phyloP scores from a whole-genome alignment of 257 asterid genomes.

The Lantana camara region DNA sequence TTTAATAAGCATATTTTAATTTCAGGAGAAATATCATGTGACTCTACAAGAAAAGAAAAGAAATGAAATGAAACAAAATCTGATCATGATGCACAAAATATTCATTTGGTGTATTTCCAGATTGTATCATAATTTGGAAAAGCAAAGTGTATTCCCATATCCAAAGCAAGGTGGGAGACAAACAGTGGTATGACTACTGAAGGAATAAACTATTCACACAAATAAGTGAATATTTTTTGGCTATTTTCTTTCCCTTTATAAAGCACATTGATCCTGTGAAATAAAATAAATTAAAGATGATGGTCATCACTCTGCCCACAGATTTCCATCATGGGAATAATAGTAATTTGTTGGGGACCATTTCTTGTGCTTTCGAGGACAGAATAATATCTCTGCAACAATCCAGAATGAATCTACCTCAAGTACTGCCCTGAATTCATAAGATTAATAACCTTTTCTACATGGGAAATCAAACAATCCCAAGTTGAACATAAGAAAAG shows the following conservation, averaged over 20 bases:
- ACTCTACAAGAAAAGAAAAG: background rate
- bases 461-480: slow-evolving; percentile 15
- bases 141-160: slow-evolving; percentile 25
- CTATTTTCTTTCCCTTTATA: slow-evolving; percentile 35
- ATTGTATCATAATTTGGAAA: slow-evolving; percentile 13
- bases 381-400: slow-evolving; percentile 46
- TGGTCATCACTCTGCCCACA: slow-evolving; percentile 32
- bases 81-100: background rate
- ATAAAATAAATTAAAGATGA: slow-evolving; percentile 28
- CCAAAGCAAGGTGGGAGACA: slow-evolving; percentile 43
- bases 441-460: slow-evolving; percentile 25
- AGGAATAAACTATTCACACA: slow-evolving; percentile 33
- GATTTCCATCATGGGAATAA: slow-evolving; percentile 30
- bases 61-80: too few species aligned
- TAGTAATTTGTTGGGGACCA: slow-evolving; percentile 39
- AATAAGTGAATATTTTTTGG: slow-evolving; percentile 23
- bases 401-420: slow-evolving; percentile 46
- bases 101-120: background rate
- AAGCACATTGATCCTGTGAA: slow-evolving; percentile 32
- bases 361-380: slow-evolving; percentile 38
- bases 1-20: background rate
- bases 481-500: slow-evolving; percentile 12
- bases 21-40: background rate
- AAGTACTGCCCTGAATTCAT: slow-evolving; percentile 34
- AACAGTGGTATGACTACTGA: slow-evolving; percentile 24